Base-by-base conservation (phyloP, 129 eudicot genomes). In the Helichrysum umbraculigerum region DNA sequence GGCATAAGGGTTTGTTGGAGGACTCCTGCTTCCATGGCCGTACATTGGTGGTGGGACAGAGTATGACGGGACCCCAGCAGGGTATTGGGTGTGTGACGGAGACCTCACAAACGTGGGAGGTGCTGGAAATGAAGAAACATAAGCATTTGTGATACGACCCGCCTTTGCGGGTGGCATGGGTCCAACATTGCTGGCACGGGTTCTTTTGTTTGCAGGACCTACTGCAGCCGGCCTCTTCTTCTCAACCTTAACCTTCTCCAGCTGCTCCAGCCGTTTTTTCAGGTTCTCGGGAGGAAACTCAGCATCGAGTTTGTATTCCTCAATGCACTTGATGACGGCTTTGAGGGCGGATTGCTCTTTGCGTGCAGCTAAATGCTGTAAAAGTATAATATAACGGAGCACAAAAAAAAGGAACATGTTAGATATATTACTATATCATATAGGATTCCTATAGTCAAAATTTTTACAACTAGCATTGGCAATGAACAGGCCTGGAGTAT, bases 151-250 rank as follows among this genome's bases (percentile, higher is more conserved):
- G 34, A 87, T 86, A 29, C 99, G 99, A 0, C 97, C 99, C 6
- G 99, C 99, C 86, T 95, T 95, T 77, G 99, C 99, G 34, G 97
- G 99, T 7, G 99, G 99, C 97, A 91, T 95, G 60, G 97, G 96
- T 7, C 99, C 99, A 42, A 90, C 91, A 29, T 81, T 89, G 90
- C 88, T 82, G 66, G 86, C 96, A 33, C 99, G 89, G 19, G 93
- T 95, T 62, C 99, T 74, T 76, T 95, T 95, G 86, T 88, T 87
- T 60, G 99, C 97, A 5, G 97, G 97, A 62, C 82, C 84, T 4
- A 78, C 86, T 3, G 90, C 88, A 35, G 96, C 90, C 15, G 96
- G 90, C 85, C 85, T 87, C 83, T 86, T 91, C 83, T 91, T 95
- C 85, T 93, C 98, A 6, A 73, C 65, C 89, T 95, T 95, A 70